Evolutionary conservation across 2,329 filamentous ascomycete genomes (phyloP), one percentile per base, ranked within the genome.

Genomic region (Emmonsiellopsis sp.): DNA sequence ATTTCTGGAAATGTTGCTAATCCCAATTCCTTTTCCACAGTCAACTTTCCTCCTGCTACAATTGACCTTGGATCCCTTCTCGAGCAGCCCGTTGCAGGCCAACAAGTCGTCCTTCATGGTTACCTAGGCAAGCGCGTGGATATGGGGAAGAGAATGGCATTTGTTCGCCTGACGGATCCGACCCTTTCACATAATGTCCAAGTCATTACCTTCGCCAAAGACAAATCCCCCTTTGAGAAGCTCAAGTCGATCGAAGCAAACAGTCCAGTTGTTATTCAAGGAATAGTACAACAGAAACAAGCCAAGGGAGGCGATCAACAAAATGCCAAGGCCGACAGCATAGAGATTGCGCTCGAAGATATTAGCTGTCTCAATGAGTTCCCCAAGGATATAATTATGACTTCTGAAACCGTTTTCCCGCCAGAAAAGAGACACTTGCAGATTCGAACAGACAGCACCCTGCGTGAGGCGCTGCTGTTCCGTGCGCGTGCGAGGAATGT

Each of bases 401-500:
- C 85, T 1, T 74, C 83, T 13, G 84, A 86, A 47, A 87, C 86
- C 1, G 78, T 83, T 0, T 95, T 93, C 63, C 79, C 86, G 0
- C 81, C 84, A 0, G 80, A 87, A 48, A 80, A 86, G 54, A 83
- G 93, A 20, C 88, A 97, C 69, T 73, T 96, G 15, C 90, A 97
- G 62, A 78, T 98, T 44, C 84, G 91, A 32, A 92, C 88, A 52
- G 84, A 90, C 53, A 67, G 73, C 7, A 71, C 79, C 16, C 74
- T 96, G 4, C 80, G 82, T 20, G 71, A 85, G 1, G 82, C 90
- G 3, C 76, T 98, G 2, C 67, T 75, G 1, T 85, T 92, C 58
- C 82, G 94, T n/a, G 78, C 82, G 26, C 74, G 76, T 59, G 76
- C 85, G 3, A 76, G 74, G 4, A 76, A 76, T 54, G 70, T 76